Percentiles rank a stretch among this genome's conserved stretches.
These are phyloP conservation scores for Pleodorina starrii DNA, from an alignment of 139 green algal genomes.

Conservation along the genomic window DNA sequence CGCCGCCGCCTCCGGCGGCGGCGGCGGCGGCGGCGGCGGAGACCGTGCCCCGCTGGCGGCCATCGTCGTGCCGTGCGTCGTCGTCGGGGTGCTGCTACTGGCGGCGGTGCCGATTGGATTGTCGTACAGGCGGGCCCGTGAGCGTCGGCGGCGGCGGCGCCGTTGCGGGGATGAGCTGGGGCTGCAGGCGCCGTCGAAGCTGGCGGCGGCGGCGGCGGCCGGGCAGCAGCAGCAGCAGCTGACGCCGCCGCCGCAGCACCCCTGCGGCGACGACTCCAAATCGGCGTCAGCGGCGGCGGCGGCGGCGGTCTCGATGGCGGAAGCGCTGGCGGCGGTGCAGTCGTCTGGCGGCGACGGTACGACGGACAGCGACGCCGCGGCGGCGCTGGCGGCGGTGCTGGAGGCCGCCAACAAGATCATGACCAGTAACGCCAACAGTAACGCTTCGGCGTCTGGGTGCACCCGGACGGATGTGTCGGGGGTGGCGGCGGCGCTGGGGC, in stretches of 20 bases:
- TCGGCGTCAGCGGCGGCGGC: too few relatives aligned
- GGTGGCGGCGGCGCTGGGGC: background rate
- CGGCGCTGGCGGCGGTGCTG: slow-evolving; percentile 5
- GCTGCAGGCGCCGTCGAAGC: background rate
- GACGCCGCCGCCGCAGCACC: background rate
- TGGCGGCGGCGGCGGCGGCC: background rate
- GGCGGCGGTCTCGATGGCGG: background rate
- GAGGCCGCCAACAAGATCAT: background rate
- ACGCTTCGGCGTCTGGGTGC: background rate
- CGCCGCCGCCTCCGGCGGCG: background rate
- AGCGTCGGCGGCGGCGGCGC: background rate
- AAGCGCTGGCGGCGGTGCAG: background rate
- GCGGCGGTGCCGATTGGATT: background rate
- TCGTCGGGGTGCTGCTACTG: background rate
- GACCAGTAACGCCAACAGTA: background rate
- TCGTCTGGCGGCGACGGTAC: background rate
- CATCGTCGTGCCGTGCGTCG: background rate
- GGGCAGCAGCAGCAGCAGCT: background rate
- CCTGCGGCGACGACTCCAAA: too few relatives aligned
- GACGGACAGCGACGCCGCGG: background rate
- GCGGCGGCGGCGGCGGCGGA: background rate
- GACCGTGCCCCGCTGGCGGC: background rate
- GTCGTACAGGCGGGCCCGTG: background rate
- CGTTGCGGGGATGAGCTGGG: background rate
- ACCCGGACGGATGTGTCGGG: background rate